Evolutionary conservation across 495 filamentous ascomycete species (phyloP), one percentile per base, ranked within the genome.

Genomic region (Xylaria intraflava): DNA sequence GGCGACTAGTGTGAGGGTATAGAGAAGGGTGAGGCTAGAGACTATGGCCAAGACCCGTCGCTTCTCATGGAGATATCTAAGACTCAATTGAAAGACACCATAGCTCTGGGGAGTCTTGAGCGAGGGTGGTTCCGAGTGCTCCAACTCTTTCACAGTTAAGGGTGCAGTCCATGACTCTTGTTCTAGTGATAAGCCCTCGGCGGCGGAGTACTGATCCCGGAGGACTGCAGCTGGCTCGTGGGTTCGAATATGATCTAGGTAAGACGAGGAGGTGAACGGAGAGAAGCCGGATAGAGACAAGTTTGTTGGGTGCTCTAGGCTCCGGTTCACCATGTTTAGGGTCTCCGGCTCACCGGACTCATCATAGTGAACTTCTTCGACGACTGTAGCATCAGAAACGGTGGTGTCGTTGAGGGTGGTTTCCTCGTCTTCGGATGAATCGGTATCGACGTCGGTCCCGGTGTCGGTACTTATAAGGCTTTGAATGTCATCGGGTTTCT

Each of bases 401-500:
- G 43, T 36, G 3, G 51, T 51, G 16, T 59, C 54, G 24, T 60
- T 42, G 17, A 62, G 24, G n/a, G 40, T 51, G n/a, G 49, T 56
- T 2, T 74, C 73, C 43, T 73, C 70, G 11, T 70, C 68, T 11
- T 65, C 56, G 41, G 64, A 66, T 8, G 64, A 66, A 39, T 66
- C 71, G 47, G 69, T 59, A 47, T 65, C 65, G 26, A 62, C 60
- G 31, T 75, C 70, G 49, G 60, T 71, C 8, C 69, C 67, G 29
- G 68, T 62, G 45, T 78, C 76, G 27, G 76, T 78, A 29, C 73
- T 77, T 51, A 72, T 71, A 7, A 82, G 56, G 60, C 78, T 82
- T n/a, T 75, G 73, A 24, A 82, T 69, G 48, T 79, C 77, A 46
- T 80, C 77, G 46, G 73, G 61, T 51, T 67, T 69, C 49, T 72